These are phyloP conservation scores for Nadsonia commutata DNA, from an alignment of 1,139 yeast species.

Conservation along the genomic window DNA sequence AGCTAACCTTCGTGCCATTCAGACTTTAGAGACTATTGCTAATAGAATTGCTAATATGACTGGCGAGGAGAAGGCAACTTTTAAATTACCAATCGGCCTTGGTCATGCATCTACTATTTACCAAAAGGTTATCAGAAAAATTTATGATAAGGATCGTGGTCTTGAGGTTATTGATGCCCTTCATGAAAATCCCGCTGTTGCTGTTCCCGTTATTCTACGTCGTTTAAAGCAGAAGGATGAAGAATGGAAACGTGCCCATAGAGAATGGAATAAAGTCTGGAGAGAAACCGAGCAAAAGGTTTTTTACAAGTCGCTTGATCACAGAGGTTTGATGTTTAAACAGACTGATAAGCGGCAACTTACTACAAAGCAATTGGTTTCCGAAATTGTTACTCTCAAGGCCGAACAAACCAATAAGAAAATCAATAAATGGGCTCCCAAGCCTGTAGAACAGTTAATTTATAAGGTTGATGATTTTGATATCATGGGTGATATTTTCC, in stretches of 20 bases:
- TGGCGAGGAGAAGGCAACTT: constrained; percentile 69
- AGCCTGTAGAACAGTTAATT: constrained; percentile 71
- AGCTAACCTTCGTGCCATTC: constrained; percentile 86
- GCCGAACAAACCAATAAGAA: constrained; percentile 75
- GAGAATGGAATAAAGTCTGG: constrained; percentile 99
- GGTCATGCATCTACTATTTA: constrained; percentile 93
- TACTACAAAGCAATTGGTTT: constrained; percentile 77
- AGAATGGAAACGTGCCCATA: constrained; percentile 96
- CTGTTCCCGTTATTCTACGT: constrained; percentile 84
- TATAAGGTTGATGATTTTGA: constrained; percentile 52
- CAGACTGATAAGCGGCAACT: constrained; percentile 88
- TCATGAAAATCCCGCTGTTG: constrained; percentile 87
- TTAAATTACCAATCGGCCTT: constrained; percentile 81
- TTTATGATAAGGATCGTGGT: constrained; percentile 89
- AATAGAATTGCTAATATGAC: constrained; percentile 90
- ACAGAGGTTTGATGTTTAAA: constrained; percentile 86
- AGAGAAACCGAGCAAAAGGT: constrained; percentile 95
- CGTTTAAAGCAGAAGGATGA: constrained; percentile 95
- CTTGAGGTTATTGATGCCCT: constrained; percentile 91
- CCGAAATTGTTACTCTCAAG: constrained; percentile 85
- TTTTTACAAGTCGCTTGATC: constrained; percentile 84
- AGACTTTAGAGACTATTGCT: constrained; percentile 88
- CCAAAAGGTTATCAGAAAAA: constrained; percentile 80
- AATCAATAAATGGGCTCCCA: constrained; percentile 43
- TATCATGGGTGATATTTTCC: constrained; percentile 59